Conservation (phyloP, 176 grass and related monocot species). For the Oryza nivara region DNA sequence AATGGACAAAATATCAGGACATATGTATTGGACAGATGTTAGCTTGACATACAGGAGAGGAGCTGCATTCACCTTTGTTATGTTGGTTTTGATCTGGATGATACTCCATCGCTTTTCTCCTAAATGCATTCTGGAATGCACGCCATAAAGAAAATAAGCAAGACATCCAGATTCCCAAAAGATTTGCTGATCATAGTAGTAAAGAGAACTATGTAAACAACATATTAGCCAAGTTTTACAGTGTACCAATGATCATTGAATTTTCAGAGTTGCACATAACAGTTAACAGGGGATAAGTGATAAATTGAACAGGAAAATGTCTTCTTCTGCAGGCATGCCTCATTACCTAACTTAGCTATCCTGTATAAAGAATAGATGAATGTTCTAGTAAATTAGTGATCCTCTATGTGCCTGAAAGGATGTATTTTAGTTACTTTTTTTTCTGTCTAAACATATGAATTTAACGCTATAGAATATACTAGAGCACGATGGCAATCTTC, state of each 20-base stretch:
- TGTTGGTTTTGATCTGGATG: conserved; percentile 89
- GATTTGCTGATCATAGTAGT: conserved; percentile 9
- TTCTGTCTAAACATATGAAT: conserved; percentile 7
- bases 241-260: neutral
- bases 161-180: conserved; percentile 4
- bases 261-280: neutral
- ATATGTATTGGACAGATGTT: conserved; percentile 5
- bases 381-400: conserved; percentile 4
- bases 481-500: conserved; percentile 17
- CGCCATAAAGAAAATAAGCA: conserved; percentile 29
- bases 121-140: conserved; percentile 73
- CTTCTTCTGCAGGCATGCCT: neutral
- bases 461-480: neutral
- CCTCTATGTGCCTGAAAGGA: neutral
- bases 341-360: neutral
- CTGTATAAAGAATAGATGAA: conserved; percentile 4
- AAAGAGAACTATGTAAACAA: conserved; percentile 7
- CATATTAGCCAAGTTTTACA: neutral
- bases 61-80: conserved; percentile 60
- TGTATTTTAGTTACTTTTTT: neutral
- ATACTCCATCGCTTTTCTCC: conserved; percentile 82
- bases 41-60: neutral
- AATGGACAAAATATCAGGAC: conserved; percentile 7
- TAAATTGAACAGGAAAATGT: neutral
- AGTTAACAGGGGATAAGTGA: neutral